Evolutionary conservation across 176 grass and related monocot species (phyloP).

Genomic region (Chrysopogon serrulatus): DNA sequence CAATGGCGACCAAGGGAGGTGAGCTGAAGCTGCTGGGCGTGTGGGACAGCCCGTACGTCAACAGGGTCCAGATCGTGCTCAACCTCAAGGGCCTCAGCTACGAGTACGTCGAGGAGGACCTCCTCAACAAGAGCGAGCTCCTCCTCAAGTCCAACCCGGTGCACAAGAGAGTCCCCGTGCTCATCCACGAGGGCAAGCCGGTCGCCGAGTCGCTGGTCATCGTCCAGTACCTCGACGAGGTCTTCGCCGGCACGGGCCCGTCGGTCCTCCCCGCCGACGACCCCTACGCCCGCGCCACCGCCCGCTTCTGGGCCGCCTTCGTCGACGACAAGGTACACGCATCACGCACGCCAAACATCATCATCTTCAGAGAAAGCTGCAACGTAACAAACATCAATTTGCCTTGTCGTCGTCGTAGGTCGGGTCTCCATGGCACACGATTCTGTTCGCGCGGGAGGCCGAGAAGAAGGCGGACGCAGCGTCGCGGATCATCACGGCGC

Average conservation of each 20-base stretch:
- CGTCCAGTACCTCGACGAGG: slow-evolving; percentile 68
- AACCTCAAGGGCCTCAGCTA: slow-evolving; percentile 56
- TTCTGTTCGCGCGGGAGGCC: slow-evolving; percentile 13
- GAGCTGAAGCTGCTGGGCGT: slow-evolving; percentile 42
- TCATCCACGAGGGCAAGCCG: slow-evolving; percentile 52
- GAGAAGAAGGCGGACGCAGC: slow-evolving; percentile 28
- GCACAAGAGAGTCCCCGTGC: slow-evolving; percentile 59
- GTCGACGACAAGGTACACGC: slow-evolving; percentile 56
- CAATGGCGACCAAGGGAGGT: neutral
- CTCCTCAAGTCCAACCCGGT: slow-evolving; percentile 53
- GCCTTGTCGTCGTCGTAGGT: neutral
- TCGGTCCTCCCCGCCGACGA: slow-evolving; percentile 42
- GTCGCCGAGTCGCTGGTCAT: slow-evolving; percentile 54
- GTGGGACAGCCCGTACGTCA: slow-evolving; percentile 36
- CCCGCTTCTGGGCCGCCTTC: slow-evolving; percentile 61
- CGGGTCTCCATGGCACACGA: slow-evolving; percentile 30
- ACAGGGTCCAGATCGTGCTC: slow-evolving; percentile 37
- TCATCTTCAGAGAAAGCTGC: neutral
- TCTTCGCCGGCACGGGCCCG: neutral
- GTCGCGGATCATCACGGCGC: neutral
- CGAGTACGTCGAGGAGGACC: slow-evolving; percentile 53
- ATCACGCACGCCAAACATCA: neutral
- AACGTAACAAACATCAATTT: too few relatives aligned
- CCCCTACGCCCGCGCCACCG: slow-evolving; percentile 31
- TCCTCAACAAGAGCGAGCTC: slow-evolving; percentile 44